Evolutionary conservation across 768 basidiomycete genomes (phyloP), one percentile per base, ranked within the genome.

Genomic region (Hygrophorus russula): DNA sequence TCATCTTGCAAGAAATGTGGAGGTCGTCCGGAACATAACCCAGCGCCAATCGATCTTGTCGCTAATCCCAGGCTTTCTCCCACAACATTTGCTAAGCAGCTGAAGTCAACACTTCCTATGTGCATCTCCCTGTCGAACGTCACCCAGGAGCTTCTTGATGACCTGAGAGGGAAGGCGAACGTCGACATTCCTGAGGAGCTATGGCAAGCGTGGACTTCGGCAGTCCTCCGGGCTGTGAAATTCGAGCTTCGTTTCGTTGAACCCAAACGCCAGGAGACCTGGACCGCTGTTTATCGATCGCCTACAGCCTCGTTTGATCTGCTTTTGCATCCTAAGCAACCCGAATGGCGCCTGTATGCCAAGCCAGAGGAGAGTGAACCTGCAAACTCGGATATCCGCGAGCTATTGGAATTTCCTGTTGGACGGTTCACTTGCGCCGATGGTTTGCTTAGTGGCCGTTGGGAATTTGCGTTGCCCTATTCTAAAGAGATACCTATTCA

Each of bases 71-170:
- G 93, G n/a, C 57, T 86, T 7, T 65, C 72, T 4, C 92, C 93
- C 1, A 68, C 71, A 10, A 66, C 71, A 7, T 96, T 94, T 57
- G 75, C 79, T n/a, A 75, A 74, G 54, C 69, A 74, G 49, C 69
- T 94, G 42, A 92, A 89, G 58, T 73, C 81, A 1, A 68, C 75
- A 4, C 71, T 97, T 12, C 93, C 93, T 0, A 97, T 96, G 93
- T 82, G 80, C 41, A 63, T 97, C 19, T 64, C 70, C 12, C 57
- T 94, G 29, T 56, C 67, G 0, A 63, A 61, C 13, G 63, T 85
- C 40, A 71, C 68, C 1, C 55, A 66, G 40, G 59, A 65, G 3
- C 58, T 77, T 2, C 69, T 94, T 3, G 69, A 80, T 27, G 51
- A 51, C 4, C 59, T 84, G 11, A 73, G 67, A 49, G 53, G 59